Evolutionary conservation across 1,139 yeast species (phyloP).

Genomic region (Suhomyces ambrosiae): DNA sequence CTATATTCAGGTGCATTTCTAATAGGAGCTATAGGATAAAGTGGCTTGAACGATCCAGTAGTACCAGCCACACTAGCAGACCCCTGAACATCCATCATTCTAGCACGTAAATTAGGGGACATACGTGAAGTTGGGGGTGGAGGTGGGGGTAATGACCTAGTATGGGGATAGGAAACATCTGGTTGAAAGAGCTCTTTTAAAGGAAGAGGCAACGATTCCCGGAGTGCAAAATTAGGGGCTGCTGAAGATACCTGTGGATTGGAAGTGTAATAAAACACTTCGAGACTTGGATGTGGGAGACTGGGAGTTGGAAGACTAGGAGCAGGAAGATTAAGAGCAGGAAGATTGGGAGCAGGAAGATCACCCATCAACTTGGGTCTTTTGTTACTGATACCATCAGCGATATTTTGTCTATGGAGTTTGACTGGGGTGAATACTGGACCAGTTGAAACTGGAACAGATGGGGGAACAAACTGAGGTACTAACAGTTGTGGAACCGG

Average conservation of each 20-base stretch:
- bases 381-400: background rate
- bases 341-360: background rate
- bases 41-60: background rate
- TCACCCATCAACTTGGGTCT: background rate
- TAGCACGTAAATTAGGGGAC: background rate
- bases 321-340: background rate
- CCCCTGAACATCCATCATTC: too few species aligned
- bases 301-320: too few species aligned
- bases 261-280: constrained; percentile 4
- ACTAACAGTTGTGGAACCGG: background rate
- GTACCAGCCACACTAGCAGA: background rate
- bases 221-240: constrained; percentile 1
- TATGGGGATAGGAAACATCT: background rate
- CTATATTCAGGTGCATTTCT: background rate
- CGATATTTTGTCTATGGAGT: too few species aligned
- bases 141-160: background rate
- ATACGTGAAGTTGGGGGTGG: constrained; percentile 8
- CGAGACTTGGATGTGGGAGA: background rate
- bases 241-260: constrained; percentile 5
- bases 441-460: background rate
- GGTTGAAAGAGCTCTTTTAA: background rate
- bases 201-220: constrained; percentile 8
- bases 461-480: constrained; percentile 1
- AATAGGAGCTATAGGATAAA: background rate
- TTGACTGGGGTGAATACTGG: too few species aligned